Evolutionary conservation across 768 basidiomycete genomes (phyloP).

Genomic region (Hirschioporus abietinus): DNA sequence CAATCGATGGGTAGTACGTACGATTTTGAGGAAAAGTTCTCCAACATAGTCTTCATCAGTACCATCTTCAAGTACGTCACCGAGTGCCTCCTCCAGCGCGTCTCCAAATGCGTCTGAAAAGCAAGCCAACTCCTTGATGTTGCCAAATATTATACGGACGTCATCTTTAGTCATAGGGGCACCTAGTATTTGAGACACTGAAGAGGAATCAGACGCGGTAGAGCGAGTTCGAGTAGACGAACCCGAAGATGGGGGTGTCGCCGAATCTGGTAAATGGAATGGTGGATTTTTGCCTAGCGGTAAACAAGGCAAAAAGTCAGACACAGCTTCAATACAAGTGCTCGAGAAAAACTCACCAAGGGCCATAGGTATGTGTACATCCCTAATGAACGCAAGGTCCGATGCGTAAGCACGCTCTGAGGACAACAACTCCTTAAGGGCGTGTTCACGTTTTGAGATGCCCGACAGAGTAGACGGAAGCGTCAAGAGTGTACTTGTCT

Average conservation of each 20-base stretch:
- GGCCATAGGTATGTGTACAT: constrained; percentile 75
- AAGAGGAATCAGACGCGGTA: constrained; percentile 11
- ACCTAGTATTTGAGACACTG: constrained; percentile 7
- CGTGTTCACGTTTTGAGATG: constrained; percentile 70
- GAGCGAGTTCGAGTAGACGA: constrained; percentile 12
- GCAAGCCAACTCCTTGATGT: constrained; percentile 67
- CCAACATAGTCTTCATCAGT: constrained; percentile 68
- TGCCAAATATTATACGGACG: constrained; percentile 66
- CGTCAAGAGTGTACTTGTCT: background rate
- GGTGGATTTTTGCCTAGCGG: constrained; percentile 35
- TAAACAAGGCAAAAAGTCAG: constrained; percentile 9
- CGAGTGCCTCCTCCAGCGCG: constrained; percentile 60
- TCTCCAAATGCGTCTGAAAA: constrained; percentile 66
- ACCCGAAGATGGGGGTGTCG: constrained; percentile 11
- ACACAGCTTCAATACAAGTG: constrained; percentile 7
- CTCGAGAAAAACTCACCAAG: constrained; percentile 45
- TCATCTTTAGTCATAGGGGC: constrained; percentile 68
- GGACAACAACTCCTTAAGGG: constrained; percentile 69
- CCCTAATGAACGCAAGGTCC: constrained; percentile 74
- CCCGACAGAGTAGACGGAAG: constrained; percentile 12
- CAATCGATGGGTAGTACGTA: constrained; percentile 30
- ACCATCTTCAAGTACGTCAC: constrained; percentile 56
- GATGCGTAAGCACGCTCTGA: constrained; percentile 79
- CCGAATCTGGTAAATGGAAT: constrained; percentile 18
- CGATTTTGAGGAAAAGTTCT: constrained; percentile 60